These are phyloP conservation scores for Cucurbita argyrosperma DNA, from an alignment of 306 rosid species.

Conservation along the genomic window DNA sequence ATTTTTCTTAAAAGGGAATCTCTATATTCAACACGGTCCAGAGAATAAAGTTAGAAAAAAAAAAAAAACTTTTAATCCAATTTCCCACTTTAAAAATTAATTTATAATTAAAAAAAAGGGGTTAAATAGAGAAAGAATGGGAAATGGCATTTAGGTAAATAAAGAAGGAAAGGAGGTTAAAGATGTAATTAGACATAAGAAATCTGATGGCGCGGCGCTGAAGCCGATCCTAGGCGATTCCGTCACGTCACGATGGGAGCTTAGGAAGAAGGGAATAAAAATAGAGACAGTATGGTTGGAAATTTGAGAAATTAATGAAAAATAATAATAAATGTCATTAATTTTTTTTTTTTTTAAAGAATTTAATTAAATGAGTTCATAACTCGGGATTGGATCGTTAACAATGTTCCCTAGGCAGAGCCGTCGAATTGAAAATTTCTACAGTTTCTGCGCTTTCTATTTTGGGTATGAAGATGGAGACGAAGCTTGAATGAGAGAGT, in stretches of 20 bases:
- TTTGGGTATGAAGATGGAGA: constrained; percentile 16
- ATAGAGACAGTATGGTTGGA: background rate
- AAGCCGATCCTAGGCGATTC: constrained; percentile 23
- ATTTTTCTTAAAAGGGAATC: background rate
- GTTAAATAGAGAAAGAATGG: background rate
- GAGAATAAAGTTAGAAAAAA: background rate
- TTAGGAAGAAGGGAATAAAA: background rate
- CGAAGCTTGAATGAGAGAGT: constrained; percentile 13
- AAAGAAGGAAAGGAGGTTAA: background rate
- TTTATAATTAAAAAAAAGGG: background rate
- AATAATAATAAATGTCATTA: background rate
- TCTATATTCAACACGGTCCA: background rate
- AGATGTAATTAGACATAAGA: background rate
- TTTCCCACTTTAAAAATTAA: background rate
- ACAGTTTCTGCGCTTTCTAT: constrained; percentile 1
- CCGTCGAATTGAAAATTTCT: background rate
- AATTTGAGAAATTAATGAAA: background rate
- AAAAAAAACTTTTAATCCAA: background rate
- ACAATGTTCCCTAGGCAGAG: constrained; percentile 2
- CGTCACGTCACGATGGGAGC: constrained; percentile 36
- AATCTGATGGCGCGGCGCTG: background rate
- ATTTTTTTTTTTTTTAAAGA: background rate
- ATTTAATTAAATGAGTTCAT: background rate
- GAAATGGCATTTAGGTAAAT: background rate
- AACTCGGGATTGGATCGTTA: constrained; percentile 1